Evolutionary conservation across 331 rosid species (phyloP), one percentile per base, ranked within the genome.

Genomic region (Pyracantha coccinea): DNA sequence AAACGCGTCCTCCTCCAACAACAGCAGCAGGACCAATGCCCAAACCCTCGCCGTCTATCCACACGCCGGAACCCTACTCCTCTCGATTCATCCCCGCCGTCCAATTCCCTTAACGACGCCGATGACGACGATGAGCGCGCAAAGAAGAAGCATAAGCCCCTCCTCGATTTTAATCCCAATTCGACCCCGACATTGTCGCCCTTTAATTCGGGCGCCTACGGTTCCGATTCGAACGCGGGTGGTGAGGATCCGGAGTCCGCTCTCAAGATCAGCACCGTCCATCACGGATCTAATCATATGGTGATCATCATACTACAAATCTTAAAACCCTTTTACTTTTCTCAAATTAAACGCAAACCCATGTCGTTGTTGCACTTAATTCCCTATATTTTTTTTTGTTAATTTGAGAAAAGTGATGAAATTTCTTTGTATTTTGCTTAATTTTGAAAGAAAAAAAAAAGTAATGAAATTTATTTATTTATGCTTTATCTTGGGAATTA

Each of bases 71-170:
- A 79, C 70, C 71, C 79, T 55, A 65, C 41, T 62, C 53, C 38
- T 32, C 71, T 44, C 45, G 66, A 47, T 19, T 10, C 69, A 28
- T 76, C 47, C 5, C 60, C 73, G 47, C 53, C 66, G 52, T 60
- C 69, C 61, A 80, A 73, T 7, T 66, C 63, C 47, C 64, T 68
- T 16, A 8, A 68, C 44, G 83, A 31, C 0, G 83, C 71, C 13
- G 96, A 79, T 1, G 87, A 89, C 20, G 97, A 91, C 25, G 97
- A 89, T 32, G 95, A 92, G 83, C 92, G 97, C 45, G 85, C 71
- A 33, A 72, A 80, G 85, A 94, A 92, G 90, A 92, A 94, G 87
- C 96, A 85, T 53, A 92, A 88, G 74, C 96, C 84, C 70, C 47
- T 94, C 8, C 82, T 82, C 29, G 96, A 91, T 20, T 57, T 94